A percentile compares a stretch with the other conserved stretches of the same genome.
phyloP scores from a whole-genome alignment of 805 yeast species.

The Wickerhamomyces rabaulensis region DNA sequence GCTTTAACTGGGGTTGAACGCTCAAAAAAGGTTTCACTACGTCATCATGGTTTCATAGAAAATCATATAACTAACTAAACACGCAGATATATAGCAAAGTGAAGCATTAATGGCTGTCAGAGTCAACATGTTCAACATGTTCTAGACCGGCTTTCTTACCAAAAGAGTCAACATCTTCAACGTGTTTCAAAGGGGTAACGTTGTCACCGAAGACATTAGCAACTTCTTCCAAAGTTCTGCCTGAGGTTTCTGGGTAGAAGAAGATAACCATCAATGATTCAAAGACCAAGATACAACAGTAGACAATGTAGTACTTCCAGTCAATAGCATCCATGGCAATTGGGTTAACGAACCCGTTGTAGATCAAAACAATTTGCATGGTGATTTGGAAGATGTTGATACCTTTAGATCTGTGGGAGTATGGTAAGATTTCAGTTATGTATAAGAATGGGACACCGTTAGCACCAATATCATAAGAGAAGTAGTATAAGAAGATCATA shows the following conservation, averaged over 20 bases:
- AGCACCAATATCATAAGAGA: conserved; percentile 34
- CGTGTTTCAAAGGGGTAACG: conserved; percentile 3
- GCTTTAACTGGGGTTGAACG: too few relatives aligned
- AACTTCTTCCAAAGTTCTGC: conserved; percentile 34
- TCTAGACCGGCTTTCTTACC: conserved; percentile 4
- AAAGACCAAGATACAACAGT: conserved; percentile 26
- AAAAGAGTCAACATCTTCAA: neutral
- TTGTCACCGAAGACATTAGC: conserved; percentile 28
- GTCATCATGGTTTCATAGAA: too few relatives aligned
- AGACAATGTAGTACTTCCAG: conserved; percentile 33
- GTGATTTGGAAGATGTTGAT: conserved; percentile 13
- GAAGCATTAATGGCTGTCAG: neutral
- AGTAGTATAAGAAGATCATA: conserved; percentile 42
- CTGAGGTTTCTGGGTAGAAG: conserved; percentile 33
- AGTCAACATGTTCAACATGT: conserved; percentile 8
- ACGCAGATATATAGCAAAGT: neutral
- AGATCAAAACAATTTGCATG: conserved; percentile 18
- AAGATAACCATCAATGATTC: conserved; percentile 25
- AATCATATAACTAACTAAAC: neutral
- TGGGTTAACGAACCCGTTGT: conserved; percentile 32
- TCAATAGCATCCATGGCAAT: conserved; percentile 31
- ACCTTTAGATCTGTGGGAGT: conserved; percentile 25
- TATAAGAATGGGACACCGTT: conserved; percentile 43
- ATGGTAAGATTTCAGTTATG: conserved; percentile 36
- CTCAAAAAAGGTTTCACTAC: too few relatives aligned